Percentiles rank a stretch among this genome's conserved stretches.
Conservation (phyloP, 176 grass and related monocot species). For the Bonia amplexicaulis region DNA sequence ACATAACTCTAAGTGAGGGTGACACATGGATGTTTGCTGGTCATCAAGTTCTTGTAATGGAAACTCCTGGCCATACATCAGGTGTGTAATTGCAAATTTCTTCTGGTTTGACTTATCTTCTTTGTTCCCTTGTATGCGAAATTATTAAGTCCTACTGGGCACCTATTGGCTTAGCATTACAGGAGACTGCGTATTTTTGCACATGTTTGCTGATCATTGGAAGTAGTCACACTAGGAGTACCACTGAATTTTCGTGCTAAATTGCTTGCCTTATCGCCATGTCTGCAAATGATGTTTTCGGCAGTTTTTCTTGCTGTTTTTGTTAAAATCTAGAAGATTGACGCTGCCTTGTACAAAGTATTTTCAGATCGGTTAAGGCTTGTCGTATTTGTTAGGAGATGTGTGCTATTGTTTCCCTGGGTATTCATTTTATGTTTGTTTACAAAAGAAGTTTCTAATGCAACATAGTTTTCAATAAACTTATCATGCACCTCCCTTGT, state of each 20-base stretch:
- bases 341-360: background rate
- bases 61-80: constrained; percentile 94
- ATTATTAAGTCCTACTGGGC: background rate
- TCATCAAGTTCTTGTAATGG: constrained; percentile 91
- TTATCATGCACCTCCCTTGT: background rate
- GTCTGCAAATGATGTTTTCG: background rate
- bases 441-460: background rate
- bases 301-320: background rate
- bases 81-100: constrained; percentile 37
- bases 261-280: background rate
- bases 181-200: background rate
- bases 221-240: background rate
- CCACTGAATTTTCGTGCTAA: background rate
- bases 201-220: background rate
- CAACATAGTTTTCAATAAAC: constrained; percentile 2
- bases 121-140: background rate
- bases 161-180: background rate
- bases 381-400: background rate
- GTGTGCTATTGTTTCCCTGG: background rate
- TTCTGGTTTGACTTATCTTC: background rate
- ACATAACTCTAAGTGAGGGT: constrained; percentile 80
- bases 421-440: constrained; percentile 1
- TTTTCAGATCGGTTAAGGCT: background rate
- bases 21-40: constrained; percentile 97
- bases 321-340: background rate